These are phyloP conservation scores for Inga leiocalycina DNA, from an alignment of 306 rosid genomes.

Conservation along the genomic window DNA sequence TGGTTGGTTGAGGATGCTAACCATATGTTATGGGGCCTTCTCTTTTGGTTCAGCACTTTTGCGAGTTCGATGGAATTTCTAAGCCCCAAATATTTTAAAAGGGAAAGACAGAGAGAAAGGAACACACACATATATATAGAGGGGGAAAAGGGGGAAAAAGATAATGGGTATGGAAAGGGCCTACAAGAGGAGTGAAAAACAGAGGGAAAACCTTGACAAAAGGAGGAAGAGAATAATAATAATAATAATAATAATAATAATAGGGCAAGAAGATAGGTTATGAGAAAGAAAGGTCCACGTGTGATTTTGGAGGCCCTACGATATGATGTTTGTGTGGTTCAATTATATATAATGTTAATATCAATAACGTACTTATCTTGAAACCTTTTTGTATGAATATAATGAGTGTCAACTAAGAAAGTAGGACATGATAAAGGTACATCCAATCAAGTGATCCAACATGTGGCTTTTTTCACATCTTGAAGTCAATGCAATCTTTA, in stretches of 20 bases:
- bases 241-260: background rate
- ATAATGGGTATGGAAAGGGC: conserved; percentile 35
- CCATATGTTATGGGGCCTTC: conserved; percentile 44
- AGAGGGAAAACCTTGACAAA: conserved; percentile 65
- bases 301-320: conserved; percentile 67
- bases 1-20: conserved; percentile 43
- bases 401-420: conserved; percentile 54
- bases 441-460: conserved; percentile 39
- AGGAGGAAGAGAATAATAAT: conserved; percentile 21
- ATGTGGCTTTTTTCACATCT: conserved; percentile 39
- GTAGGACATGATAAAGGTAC: conserved; percentile 55
- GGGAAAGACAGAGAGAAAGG: background rate
- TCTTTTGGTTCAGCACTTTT: conserved; percentile 49
- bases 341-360: conserved; percentile 32
- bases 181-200: conserved; percentile 49
- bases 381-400: conserved; percentile 51
- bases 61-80: conserved; percentile 55
- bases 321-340: conserved; percentile 46
- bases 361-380: conserved; percentile 42
- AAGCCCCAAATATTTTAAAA: conserved; percentile 43
- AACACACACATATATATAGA: too few species aligned
- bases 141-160: background rate
- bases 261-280: conserved; percentile 53
- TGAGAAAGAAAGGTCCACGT: conserved; percentile 79
- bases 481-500: conserved; percentile 68